These are phyloP conservation scores for Aspergillus flavus DNA, from an alignment of 2,329 filamentous ascomycete genomes.

Conservation along the genomic window DNA sequence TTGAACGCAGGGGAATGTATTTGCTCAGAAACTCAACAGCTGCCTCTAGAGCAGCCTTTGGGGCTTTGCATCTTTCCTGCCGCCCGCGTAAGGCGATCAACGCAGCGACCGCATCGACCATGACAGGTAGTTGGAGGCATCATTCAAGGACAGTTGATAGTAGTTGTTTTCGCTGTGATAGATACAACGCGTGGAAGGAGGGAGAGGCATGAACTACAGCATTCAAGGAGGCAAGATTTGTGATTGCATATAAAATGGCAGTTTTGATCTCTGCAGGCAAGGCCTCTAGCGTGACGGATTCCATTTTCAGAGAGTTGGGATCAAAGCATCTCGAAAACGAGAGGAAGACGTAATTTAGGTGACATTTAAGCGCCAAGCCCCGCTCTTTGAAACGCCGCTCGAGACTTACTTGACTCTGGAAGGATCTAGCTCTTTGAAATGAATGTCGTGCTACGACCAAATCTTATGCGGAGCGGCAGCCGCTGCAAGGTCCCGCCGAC, in stretches of 20 bases:
- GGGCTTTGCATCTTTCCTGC: neutral
- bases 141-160: neutral
- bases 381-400: neutral
- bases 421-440: neutral
- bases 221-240: neutral
- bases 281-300: neutral
- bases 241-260: neutral
- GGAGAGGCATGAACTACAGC: neutral
- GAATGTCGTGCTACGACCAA: neutral
- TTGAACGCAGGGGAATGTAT: too few relatives aligned
- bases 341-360: neutral
- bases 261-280: neutral
- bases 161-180: neutral
- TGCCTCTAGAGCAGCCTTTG: neutral
- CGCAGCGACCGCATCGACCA: neutral
- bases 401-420: too few relatives aligned
- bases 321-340: neutral
- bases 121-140: neutral
- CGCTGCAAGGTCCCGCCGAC: neutral
- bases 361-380: neutral
- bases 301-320: neutral
- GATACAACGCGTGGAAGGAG: neutral
- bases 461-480: neutral
- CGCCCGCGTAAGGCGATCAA: neutral
- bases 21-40: neutral